Evolutionary conservation across 768 basidiomycete species (phyloP).

Genomic region (Leccinellum albellum): DNA sequence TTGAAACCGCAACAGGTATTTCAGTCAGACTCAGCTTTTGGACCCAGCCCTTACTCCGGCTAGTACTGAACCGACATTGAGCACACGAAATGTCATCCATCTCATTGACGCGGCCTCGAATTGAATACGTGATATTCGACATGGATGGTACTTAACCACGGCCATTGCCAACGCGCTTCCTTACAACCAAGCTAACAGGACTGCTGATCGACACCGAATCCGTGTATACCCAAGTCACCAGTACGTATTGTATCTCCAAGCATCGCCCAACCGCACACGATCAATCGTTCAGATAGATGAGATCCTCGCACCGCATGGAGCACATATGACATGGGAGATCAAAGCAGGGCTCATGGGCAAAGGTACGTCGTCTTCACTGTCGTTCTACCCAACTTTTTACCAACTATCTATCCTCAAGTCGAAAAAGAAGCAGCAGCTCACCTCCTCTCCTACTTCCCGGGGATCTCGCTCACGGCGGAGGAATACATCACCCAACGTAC

Average conservation of each 20-base stretch:
- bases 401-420: slow-evolving; percentile 37
- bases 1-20: no score
- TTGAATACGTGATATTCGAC: slow-evolving; percentile 70
- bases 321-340: slow-evolving; percentile 83
- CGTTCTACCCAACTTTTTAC: not conserved
- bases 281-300: slow-evolving; percentile 44
- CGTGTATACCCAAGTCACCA: slow-evolving; percentile 76
- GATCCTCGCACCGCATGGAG: slow-evolving; percentile 67
- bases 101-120: slow-evolving; percentile 13
- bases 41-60: no score
- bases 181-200: slow-evolving; percentile 37
- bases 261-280: not conserved
- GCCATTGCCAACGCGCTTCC: not conserved
- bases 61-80: no score
- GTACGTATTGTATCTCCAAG: slow-evolving; percentile 40
- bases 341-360: slow-evolving; percentile 89
- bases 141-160: slow-evolving; percentile 53
- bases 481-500: slow-evolving; percentile 57
- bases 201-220: slow-evolving; percentile 74
- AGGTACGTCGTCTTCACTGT: slow-evolving; percentile 39
- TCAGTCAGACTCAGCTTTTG: no score
- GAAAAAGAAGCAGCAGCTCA: slow-evolving; percentile 61
- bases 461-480: slow-evolving; percentile 59
- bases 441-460: slow-evolving; percentile 75
- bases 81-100: slow-evolving; percentile 10